These are phyloP conservation scores for Fusarium odoratissimum DNA, from an alignment of 2,329 filamentous ascomycete genomes.

Conservation along the genomic window DNA sequence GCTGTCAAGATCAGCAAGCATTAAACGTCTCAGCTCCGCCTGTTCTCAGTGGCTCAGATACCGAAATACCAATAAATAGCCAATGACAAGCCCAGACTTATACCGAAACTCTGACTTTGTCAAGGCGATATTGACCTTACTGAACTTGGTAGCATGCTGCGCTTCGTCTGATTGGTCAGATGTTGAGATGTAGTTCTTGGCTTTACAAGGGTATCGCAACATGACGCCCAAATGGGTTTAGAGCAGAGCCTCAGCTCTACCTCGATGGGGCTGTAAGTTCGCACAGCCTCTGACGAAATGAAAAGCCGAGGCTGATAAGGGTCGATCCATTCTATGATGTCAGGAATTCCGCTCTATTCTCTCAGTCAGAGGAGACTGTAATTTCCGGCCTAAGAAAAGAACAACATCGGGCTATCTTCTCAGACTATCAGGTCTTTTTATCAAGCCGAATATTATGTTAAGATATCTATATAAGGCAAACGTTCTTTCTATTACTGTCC, in stretches of 20 bases:
- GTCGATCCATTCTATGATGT: not conserved
- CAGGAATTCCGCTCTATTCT: not conserved
- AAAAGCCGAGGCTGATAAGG: not conserved
- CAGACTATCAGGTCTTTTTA: rapidly evolving
- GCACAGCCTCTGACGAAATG: not conserved
- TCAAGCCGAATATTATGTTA: not conserved
- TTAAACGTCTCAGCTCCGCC: not conserved
- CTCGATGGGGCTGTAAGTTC: not conserved
- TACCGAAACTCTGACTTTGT: not conserved
- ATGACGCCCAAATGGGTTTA: conserved; percentile 17
- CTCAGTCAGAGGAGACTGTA: no score
- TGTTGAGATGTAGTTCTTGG: not conserved
- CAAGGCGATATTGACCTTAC: conserved; percentile 10
- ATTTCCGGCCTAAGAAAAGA: not conserved
- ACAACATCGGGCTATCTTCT: not conserved
- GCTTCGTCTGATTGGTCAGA: conserved; percentile 7
- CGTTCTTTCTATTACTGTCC: not conserved
- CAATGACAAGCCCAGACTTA: not conserved
- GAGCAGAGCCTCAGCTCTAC: not conserved
- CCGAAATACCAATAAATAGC: not conserved
- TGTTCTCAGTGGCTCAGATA: not conserved
- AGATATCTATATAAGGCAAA: not conserved
- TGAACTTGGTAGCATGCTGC: not conserved
- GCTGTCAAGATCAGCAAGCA: not conserved
- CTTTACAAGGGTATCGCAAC: conserved; percentile 3